These are phyloP conservation scores for Kazachstania taianensis DNA, from an alignment of 805 yeast genomes.

Conservation along the genomic window DNA sequence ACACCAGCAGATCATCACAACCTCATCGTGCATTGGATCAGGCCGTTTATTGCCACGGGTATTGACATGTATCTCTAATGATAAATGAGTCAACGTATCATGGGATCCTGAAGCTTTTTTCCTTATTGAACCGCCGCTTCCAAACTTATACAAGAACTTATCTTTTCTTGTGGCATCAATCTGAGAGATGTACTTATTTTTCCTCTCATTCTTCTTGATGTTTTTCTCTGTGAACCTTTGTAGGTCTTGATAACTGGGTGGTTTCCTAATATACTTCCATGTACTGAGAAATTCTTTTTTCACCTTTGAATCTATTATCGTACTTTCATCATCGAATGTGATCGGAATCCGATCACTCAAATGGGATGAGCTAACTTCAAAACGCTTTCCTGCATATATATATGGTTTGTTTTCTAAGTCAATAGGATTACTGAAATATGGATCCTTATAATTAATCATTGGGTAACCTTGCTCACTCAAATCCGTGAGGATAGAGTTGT, in stretches of 20 bases:
- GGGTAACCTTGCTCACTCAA: constrained; percentile 41
- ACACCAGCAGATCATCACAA: constrained; percentile 55
- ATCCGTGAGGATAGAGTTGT: constrained; percentile 33
- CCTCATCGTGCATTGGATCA: constrained; percentile 53
- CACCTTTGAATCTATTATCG: constrained; percentile 4
- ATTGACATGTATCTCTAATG: constrained; percentile 58
- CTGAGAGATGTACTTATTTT: constrained; percentile 34
- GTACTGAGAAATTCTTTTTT: constrained; percentile 7
- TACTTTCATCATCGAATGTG: constrained; percentile 14
- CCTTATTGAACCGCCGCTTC: constrained; percentile 13
- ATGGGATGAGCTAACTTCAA: constrained; percentile 36
- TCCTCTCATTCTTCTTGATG: constrained; percentile 6
- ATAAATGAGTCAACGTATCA: constrained; percentile 44
- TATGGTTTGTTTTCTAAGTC: constrained; percentile 50
- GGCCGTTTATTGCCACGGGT: constrained; percentile 45
- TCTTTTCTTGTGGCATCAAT: constrained; percentile 34
- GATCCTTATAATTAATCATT: constrained; percentile 47
- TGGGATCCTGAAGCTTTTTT: constrained; percentile 32
- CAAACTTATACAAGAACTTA: constrained; percentile 4
- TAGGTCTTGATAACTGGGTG: constrained; percentile 41
- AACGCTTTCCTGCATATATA: constrained; percentile 57
- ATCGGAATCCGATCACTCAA: constrained; percentile 26
- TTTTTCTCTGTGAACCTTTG: not conserved
- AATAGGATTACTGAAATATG: constrained; percentile 44
- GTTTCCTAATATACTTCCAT: constrained; percentile 39